Evolutionary conservation across 106 monocot species (phyloP), one percentile per base, ranked within the genome.

Genomic region (Apostasia shenzhenica): DNA sequence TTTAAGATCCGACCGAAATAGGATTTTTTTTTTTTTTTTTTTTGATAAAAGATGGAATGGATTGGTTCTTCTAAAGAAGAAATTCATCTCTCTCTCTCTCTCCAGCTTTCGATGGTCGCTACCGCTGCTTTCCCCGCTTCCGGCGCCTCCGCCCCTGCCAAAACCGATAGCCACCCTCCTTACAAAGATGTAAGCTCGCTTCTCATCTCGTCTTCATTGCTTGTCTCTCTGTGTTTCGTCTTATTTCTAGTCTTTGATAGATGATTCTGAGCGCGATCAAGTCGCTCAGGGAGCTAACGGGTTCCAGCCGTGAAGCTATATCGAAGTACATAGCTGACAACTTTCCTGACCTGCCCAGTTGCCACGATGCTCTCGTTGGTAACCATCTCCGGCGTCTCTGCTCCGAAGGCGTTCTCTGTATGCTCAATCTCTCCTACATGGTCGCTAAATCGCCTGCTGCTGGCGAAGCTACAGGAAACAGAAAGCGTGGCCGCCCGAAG

Each of bases 111-210:
- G 59, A 61, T 58, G 57, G 66, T 57, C 48, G 47, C 57, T 48
- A 49, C 66, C 48, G 49, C 52, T 1, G 75, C 68, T 11, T 50
- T 67, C 2, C 62, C 73, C 3, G 6, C 73, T 9, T 11, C 64
- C 2, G 54, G 51, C 73, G 51, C 49, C 59, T 48, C 66, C 56
- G 62, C 57, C 46, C 2, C 74, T 48, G 4, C 40, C 6, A 64
- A 50, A 53, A 41, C 55, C n/a, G 57, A 45, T n/a, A 44, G 59
- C 47, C 67, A 75, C 50, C 74, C 74, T 10, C 66, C 74, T 14
- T 75, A 75, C 74, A 75, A 75, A 49, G 74, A 75, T 66, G 74
- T 75, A 57, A 58, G 54, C 56, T 12, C 45, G 41, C 69, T 12
- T 42, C 14, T 2, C 5, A 13, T 52, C 11, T 11, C 41, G 13